These are phyloP conservation scores for Polytrichum formosum DNA, from an alignment of 225 moss, liverwort and hornwort genomes.

Conservation along the genomic window DNA sequence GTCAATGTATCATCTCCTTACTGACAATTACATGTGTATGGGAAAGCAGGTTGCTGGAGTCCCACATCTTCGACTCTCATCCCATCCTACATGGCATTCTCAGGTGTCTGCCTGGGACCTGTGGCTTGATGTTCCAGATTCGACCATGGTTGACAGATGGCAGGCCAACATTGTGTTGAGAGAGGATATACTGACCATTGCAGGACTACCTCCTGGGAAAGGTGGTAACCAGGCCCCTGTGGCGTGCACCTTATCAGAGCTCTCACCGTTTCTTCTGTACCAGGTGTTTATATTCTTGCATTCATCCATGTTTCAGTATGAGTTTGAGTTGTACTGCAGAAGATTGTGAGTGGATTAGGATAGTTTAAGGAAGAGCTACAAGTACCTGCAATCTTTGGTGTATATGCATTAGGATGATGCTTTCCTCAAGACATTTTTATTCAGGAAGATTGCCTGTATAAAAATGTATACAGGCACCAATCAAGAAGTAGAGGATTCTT, in stretches of 20 bases:
- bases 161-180: slow-evolving; percentile 79
- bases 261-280: slow-evolving; percentile 77
- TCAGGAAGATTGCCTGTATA: no score
- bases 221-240: slow-evolving; percentile 50
- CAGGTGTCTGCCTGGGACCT: slow-evolving; percentile 93
- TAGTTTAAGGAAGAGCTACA: no score
- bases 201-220: slow-evolving; percentile 57
- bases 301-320: no score
- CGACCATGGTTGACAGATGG: slow-evolving; percentile 52
- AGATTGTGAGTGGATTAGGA: no score
- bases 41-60: slow-evolving; percentile 60
- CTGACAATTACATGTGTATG: not conserved
- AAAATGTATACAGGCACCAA: no score
- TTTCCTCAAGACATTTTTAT: no score
- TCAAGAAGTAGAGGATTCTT: no score
- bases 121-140: slow-evolving; percentile 69
- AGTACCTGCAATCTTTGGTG: no score
- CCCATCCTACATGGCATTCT: slow-evolving; percentile 94
- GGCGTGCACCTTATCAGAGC: slow-evolving; percentile 66
- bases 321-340: no score
- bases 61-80: slow-evolving; percentile 70
- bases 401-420: no score
- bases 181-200: slow-evolving; percentile 72
- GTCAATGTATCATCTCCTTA: not conserved
- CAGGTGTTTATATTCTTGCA: slow-evolving; percentile 38